These are phyloP conservation scores for Fomitopsis palustris DNA, from an alignment of 1,284 basidiomycete genomes.

Conservation along the genomic window DNA sequence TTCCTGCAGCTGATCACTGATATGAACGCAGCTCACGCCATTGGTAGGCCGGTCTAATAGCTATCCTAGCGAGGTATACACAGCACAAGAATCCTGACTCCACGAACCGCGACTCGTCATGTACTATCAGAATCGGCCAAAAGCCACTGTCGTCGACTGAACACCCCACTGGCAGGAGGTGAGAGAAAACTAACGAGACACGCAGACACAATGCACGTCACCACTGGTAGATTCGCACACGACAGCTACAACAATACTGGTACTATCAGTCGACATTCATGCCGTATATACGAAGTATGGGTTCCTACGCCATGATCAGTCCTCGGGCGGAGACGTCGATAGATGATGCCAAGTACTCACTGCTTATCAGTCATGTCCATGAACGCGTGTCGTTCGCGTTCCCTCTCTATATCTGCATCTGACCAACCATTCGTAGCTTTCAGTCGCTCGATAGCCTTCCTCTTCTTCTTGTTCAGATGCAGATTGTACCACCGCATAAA, in stretches of 20 bases:
- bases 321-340: neutral
- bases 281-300: slow-evolving; percentile 47
- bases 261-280: slow-evolving; percentile 13
- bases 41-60: too few species aligned
- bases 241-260: too few species aligned
- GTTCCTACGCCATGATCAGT: slow-evolving; percentile 18
- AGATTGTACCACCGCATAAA: slow-evolving; percentile 54
- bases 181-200: too few species aligned
- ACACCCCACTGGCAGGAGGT: too few species aligned
- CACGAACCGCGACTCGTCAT: too few species aligned
- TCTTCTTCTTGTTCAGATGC: slow-evolving; percentile 51
- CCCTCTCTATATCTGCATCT: slow-evolving; percentile 50
- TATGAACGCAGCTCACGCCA: too few species aligned
- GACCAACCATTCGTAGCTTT: slow-evolving; percentile 51
- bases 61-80: too few species aligned
- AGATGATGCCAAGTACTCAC: slow-evolving; percentile 8
- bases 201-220: neutral
- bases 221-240: neutral
- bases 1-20: too few species aligned
- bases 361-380: slow-evolving; percentile 56
- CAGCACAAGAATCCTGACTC: too few species aligned
- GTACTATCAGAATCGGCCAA: too few species aligned
- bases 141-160: too few species aligned
- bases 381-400: slow-evolving; percentile 59
- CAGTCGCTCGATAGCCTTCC: slow-evolving; percentile 36